phyloP scores from a whole-genome alignment of 176 grass and related monocot species.

The maize (Zea mays) region DNA sequence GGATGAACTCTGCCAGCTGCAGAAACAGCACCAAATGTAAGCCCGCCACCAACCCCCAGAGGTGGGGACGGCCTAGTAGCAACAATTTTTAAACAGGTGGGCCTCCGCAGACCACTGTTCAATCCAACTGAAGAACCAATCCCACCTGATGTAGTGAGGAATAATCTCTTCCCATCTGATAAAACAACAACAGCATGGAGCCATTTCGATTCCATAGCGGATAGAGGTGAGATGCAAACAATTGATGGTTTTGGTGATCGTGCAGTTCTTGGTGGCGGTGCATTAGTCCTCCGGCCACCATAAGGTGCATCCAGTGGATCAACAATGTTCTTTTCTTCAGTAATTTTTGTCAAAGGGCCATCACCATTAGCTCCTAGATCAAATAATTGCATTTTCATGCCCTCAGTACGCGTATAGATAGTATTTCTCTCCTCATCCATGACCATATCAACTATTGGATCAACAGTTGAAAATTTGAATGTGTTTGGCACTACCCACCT shows the following conservation, averaged over 20 bases:
- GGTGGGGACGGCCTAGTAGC: constrained; percentile 91
- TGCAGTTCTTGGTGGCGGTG: constrained; percentile 65
- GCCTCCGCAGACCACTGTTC: constrained; percentile 66
- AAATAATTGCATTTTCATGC: constrained; percentile 83
- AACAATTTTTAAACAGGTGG: constrained; percentile 92
- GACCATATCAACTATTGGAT: constrained; percentile 95
- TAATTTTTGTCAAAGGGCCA: constrained; percentile 75
- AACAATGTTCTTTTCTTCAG: constrained; percentile 88
- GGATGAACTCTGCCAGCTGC: constrained; percentile 74
- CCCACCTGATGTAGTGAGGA: constrained; percentile 75
- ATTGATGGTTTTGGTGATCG: constrained; percentile 73
- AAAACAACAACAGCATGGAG: constrained; percentile 84
- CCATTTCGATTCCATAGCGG: constrained; percentile 84
- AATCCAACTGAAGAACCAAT: constrained; percentile 75
- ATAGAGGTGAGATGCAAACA: constrained; percentile 73
- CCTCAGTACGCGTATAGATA: constrained; percentile 87
- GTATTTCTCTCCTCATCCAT: constrained; percentile 84
- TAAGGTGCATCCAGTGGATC: constrained; percentile 79
- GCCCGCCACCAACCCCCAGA: constrained; percentile 61
- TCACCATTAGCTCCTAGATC: constrained; percentile 84
- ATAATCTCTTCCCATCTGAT: constrained; percentile 94
- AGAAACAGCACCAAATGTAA: constrained; percentile 67
- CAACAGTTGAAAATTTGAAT: constrained; percentile 85
- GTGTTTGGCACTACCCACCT: constrained; percentile 94
- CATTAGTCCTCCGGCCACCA: constrained; percentile 51